phyloP scores from a whole-genome alignment of 305 asterid species.

The Solanum hybrid region DNA sequence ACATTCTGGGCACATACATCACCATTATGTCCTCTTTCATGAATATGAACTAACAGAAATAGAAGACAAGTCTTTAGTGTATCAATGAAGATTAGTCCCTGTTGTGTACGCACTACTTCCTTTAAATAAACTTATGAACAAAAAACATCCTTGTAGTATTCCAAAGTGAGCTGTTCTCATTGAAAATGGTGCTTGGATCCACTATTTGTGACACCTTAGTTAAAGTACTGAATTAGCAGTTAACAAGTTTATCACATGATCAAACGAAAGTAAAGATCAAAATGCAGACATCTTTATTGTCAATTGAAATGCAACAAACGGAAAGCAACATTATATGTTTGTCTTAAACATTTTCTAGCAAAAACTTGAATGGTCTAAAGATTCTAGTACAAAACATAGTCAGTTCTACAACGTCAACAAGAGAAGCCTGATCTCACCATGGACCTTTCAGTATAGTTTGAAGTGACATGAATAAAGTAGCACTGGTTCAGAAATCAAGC shows the following conservation, averaged over 20 bases:
- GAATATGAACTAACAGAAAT: background rate
- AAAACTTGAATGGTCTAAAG: background rate
- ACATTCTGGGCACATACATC: background rate
- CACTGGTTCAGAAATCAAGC: background rate
- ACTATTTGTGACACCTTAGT: background rate
- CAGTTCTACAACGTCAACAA: background rate
- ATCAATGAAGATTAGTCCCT: background rate
- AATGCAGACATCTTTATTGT: background rate
- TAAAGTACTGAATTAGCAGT: background rate
- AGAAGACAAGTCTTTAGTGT: background rate
- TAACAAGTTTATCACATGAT: background rate
- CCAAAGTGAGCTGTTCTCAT: no score
- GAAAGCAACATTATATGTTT: background rate
- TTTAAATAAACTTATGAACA: no score
- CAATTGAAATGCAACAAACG: background rate
- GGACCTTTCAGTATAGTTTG: background rate
- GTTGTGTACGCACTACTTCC: no score
- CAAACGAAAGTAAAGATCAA: background rate
- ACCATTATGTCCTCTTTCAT: background rate
- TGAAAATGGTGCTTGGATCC: background rate
- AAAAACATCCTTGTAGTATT: no score
- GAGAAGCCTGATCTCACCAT: background rate
- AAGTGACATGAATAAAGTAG: background rate
- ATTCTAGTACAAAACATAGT: background rate
- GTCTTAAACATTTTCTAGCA: background rate